These are phyloP conservation scores for Wickerhamomyces queroliae DNA, from an alignment of 805 yeast species.

Conservation along the genomic window DNA sequence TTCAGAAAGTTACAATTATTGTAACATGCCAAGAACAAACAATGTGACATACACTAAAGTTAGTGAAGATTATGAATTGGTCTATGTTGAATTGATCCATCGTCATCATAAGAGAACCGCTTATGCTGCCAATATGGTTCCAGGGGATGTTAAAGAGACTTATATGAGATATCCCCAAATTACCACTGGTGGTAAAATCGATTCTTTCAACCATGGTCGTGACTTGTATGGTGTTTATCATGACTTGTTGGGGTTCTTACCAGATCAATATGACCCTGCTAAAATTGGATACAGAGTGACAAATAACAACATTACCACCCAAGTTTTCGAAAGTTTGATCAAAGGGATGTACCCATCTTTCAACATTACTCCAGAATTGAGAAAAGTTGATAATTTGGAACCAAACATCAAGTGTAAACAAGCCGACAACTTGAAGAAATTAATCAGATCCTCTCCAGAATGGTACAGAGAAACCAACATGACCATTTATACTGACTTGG, in stretches of 20 bases:
- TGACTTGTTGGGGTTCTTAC: slow-evolving; percentile 26
- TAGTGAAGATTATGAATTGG: slow-evolving; percentile 22
- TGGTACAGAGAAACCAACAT: slow-evolving; percentile 32
- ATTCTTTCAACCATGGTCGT: slow-evolving; percentile 32
- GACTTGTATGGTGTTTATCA: slow-evolving; percentile 34
- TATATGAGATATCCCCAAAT: slow-evolving; percentile 31
- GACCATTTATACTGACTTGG: slow-evolving; percentile 22
- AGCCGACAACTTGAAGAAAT: slow-evolving; percentile 22
- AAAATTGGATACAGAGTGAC: slow-evolving; percentile 30
- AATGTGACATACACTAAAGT: slow-evolving; percentile 22
- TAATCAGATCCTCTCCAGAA: slow-evolving; percentile 22
- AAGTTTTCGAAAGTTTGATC: slow-evolving; percentile 32
- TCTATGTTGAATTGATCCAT: slow-evolving; percentile 35
- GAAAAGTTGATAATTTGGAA: slow-evolving; percentile 31
- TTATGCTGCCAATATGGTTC: slow-evolving; percentile 29
- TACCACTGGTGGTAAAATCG: slow-evolving; percentile 33
- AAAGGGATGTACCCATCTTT: slow-evolving; percentile 31
- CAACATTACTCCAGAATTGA: slow-evolving; percentile 25
- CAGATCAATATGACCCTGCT: slow-evolving; percentile 27
- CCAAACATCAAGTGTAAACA: slow-evolving; percentile 29
- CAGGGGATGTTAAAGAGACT: slow-evolving; percentile 25
- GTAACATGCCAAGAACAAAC: slow-evolving; percentile 40
- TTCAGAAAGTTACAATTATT: slow-evolving; percentile 34
- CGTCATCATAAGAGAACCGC: slow-evolving; percentile 41
- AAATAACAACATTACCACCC: slow-evolving; percentile 33